These are phyloP conservation scores for Hysterangium stoloniferum DNA, from an alignment of 768 basidiomycete genomes.

Conservation along the genomic window DNA sequence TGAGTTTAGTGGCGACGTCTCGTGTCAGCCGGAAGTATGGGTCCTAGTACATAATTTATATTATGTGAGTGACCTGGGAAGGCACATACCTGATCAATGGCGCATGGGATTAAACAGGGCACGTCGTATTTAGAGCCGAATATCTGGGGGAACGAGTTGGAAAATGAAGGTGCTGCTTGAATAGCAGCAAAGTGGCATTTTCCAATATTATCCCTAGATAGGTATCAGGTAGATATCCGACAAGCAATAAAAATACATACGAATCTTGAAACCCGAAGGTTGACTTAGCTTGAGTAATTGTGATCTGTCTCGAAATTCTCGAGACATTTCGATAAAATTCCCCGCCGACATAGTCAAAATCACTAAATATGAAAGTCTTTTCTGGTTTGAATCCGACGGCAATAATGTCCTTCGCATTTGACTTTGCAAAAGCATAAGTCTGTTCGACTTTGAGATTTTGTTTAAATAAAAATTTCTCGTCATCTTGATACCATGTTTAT, in stretches of 20 bases:
- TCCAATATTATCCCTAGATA: constrained; percentile 86
- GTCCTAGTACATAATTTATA: constrained; percentile 31
- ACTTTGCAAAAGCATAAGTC: constrained; percentile 68
- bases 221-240: not conserved
- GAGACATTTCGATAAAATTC: constrained; percentile 92
- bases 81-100: constrained; percentile 68
- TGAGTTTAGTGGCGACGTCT: constrained; percentile 88
- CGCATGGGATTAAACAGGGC: constrained; percentile 93
- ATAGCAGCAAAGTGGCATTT: constrained; percentile 95
- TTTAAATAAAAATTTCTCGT: constrained; percentile 99
- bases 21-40: constrained; percentile 97
- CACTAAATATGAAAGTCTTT: constrained; percentile 95
- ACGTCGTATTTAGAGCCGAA: constrained; percentile 78
- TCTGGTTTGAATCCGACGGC: constrained; percentile 88
- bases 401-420: constrained; percentile 94
- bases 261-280: constrained; percentile 97
- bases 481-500: constrained; percentile 44
- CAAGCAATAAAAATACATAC: constrained; percentile 40
- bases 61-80: constrained; percentile 7
- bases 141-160: constrained; percentile 97
- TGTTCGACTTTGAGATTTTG: constrained; percentile 88
- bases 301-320: constrained; percentile 87
- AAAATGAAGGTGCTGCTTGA: constrained; percentile 94
- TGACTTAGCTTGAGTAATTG: constrained; percentile 87
- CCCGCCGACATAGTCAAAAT: constrained; percentile 86